phyloP scores from a whole-genome alignment of 2,329 filamentous ascomycete genomes.

The Pezicula neosporulosa region DNA sequence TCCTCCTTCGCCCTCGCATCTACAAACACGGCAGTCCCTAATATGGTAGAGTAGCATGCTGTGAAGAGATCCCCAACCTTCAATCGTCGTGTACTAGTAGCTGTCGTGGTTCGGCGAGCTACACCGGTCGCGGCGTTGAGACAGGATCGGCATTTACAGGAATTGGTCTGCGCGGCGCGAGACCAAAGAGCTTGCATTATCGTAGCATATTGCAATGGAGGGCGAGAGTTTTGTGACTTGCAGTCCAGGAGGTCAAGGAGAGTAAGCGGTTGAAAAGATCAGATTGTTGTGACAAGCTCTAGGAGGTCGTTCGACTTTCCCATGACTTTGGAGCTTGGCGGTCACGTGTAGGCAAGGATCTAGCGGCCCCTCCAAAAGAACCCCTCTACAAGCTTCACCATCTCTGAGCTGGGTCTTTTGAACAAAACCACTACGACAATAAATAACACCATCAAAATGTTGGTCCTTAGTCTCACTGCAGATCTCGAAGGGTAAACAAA shows the following conservation, averaged over 20 bases:
- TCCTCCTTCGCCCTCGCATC: slow-evolving; percentile 59
- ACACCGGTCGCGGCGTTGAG: slow-evolving; percentile 44
- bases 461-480: slow-evolving; percentile 62
- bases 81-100: slow-evolving; percentile 45
- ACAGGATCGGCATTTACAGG: slow-evolving; percentile 62
- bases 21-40: slow-evolving; percentile 60
- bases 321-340: too few relatives aligned
- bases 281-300: not conserved
- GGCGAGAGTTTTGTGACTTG: not conserved
- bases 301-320: not conserved
- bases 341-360: not conserved
- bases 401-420: too few relatives aligned
- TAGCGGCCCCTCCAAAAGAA: slow-evolving; percentile 2
- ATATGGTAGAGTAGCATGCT: slow-evolving; percentile 64
- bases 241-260: not conserved
- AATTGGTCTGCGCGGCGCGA: slow-evolving; percentile 59
- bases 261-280: not conserved
- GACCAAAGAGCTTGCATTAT: slow-evolving; percentile 69
- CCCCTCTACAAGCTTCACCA: slow-evolving; percentile 1
- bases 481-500: slow-evolving; percentile 63
- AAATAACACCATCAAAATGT: slow-evolving; percentile 39
- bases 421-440: slow-evolving; percentile 1
- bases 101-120: slow-evolving; percentile 47
- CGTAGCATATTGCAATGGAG: slow-evolving; percentile 18
- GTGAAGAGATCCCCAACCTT: slow-evolving; percentile 56